Conservation (phyloP, 2,329 filamentous ascomycete genomes). For the Fusarium brachygibbosum region DNA sequence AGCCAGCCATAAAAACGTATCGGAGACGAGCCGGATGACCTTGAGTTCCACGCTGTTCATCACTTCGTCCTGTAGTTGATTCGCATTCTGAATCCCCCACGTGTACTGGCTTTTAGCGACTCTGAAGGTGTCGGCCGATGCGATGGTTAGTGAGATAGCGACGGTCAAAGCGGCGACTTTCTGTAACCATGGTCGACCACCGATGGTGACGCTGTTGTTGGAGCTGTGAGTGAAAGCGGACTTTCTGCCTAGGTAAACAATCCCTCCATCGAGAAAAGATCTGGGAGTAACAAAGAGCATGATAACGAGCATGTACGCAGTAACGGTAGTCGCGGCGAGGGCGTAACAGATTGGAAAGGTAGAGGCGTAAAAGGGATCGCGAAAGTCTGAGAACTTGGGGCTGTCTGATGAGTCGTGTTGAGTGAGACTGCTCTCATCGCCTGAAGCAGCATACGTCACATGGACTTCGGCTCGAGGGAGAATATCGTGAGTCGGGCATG, state of each 20-base stretch:
- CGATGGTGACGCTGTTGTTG: slow-evolving; percentile 83
- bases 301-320: slow-evolving; percentile 91
- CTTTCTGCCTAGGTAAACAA: slow-evolving; percentile 82
- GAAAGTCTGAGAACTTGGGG: slow-evolving; percentile 71
- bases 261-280: slow-evolving; percentile 89
- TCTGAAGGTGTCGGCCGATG: slow-evolving; percentile 89
- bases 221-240: slow-evolving; percentile 90
- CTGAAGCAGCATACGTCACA: slow-evolving; percentile 57
- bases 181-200: slow-evolving; percentile 93
- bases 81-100: slow-evolving; percentile 83
- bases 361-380: slow-evolving; percentile 93
- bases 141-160: slow-evolving; percentile 90
- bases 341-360: slow-evolving; percentile 94
- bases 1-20: slow-evolving; percentile 96
- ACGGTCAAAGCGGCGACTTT: slow-evolving; percentile 82
- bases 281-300: slow-evolving; percentile 96
- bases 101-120: slow-evolving; percentile 87
- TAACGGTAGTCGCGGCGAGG: slow-evolving; percentile 89
- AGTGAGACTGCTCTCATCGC: slow-evolving; percentile 54
- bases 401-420: slow-evolving; percentile 50
- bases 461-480: slow-evolving; percentile 40
- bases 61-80: slow-evolving; percentile 80
- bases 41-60: slow-evolving; percentile 88
- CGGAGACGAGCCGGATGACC: slow-evolving; percentile 91
- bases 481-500: slow-evolving; percentile 48